These are phyloP conservation scores for Achlya hypogyna DNA, from an alignment of 352 stramenopile genomes.

Conservation along the genomic window DNA sequence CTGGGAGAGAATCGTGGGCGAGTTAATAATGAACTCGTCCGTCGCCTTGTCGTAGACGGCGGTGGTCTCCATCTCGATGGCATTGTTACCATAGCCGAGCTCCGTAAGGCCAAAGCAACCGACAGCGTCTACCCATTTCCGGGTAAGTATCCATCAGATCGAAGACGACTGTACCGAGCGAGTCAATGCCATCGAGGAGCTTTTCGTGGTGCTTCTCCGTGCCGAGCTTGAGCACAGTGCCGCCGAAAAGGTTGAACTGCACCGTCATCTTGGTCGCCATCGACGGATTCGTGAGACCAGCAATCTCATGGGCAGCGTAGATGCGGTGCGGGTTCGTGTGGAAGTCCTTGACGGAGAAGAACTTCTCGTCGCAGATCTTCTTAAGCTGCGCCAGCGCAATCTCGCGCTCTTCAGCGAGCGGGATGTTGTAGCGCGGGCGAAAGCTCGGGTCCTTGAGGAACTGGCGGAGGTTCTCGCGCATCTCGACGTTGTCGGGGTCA, in stretches of 20 bases:
- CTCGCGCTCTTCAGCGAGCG: constrained; percentile 17
- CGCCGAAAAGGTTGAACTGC: constrained; percentile 21
- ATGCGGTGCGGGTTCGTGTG: constrained; percentile 21
- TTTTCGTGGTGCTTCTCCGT: constrained; percentile 19
- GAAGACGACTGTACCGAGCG: constrained; percentile 1
- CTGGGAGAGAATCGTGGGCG: constrained; percentile 36
- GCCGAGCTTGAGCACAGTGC: constrained; percentile 19
- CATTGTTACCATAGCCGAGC: constrained; percentile 20
- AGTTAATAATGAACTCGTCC: constrained; percentile 76
- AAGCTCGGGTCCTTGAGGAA: constrained; percentile 19
- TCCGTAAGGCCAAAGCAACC: constrained; percentile 20
- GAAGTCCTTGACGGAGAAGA: constrained; percentile 22
- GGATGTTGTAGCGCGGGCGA: constrained; percentile 19
- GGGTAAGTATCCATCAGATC: background rate
- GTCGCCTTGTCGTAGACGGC: constrained; percentile 64
- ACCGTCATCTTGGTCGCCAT: constrained; percentile 22
- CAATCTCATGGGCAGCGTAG: constrained; percentile 19
- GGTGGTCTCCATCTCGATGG: constrained; percentile 42
- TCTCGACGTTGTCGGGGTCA: constrained; percentile 18
- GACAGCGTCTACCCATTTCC: background rate
- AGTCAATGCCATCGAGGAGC: constrained; percentile 18
- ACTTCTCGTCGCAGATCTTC: constrained; percentile 20
- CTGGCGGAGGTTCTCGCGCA: background rate
- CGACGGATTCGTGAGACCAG: constrained; percentile 13
- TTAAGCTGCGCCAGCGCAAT: constrained; percentile 16